Evolutionary conservation across 164 flowering plant genomes (phyloP), one percentile per base, ranked within the genome.

Genomic region (Litsea cubeba): DNA sequence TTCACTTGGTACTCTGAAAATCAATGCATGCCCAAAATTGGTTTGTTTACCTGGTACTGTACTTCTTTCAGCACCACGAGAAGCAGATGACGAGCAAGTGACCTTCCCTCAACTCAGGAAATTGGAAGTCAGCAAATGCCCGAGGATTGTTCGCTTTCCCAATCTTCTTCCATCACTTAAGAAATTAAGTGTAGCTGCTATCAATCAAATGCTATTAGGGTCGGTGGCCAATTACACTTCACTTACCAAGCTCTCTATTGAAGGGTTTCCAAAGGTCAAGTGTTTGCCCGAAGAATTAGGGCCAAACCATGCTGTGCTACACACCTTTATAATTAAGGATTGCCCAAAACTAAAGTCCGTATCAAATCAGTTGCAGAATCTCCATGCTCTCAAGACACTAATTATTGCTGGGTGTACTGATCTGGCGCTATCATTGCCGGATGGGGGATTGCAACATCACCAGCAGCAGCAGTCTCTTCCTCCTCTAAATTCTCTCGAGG

Each of bases 261-360:
- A 3, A 2, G 5, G 3, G 5, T 75, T 51, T 60, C 25, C n/a
- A 0, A 50, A 22, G 62, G 49, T 60, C 3, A 15, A 51, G 4
- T 75, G 68, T 75, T 18, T 74, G n/a, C 70, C 76, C 12, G 22
- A 30, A 26, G 49, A 35, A 20, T 30, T 66, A 5, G 18, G 40
- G 5, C 28, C 15, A 26, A 15, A 70, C 15, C 69, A 62, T 24
- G 26, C 63, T 4, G 7, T 4, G 0, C 65, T 63, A 24, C 22
- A 63, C 2, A 18, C 0, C 2, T 12, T 63, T 22, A 2, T 8
- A 7, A n/a, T 63, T 63, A n/a, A 12, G 0, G 24, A 26, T 22
- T 24, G 22, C 65, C 65, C 26, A 7, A 22, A 63, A 12, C 28
- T 63, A 0, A 63, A 14, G 24, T 63, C 65, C 1, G 11, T 63